phyloP scores from a whole-genome alignment of 192 early-diverging fungal species.

The Dissophora ornata region DNA sequence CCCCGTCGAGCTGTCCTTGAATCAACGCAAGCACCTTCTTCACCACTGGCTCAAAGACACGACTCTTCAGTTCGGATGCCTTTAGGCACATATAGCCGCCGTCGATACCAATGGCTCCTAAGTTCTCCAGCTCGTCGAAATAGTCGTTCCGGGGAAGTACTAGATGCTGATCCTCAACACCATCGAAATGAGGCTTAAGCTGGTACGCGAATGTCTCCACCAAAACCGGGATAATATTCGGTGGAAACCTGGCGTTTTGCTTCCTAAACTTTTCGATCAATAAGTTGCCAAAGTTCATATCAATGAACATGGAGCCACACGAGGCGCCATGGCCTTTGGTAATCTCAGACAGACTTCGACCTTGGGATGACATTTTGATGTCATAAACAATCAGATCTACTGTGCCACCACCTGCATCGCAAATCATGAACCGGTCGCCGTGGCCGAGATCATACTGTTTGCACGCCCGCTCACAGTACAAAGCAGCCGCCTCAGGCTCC shows the following conservation, averaged over 20 bases:
- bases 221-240: slow-evolving; percentile 4
- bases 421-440: slow-evolving; percentile 47
- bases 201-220: slow-evolving; percentile 25
- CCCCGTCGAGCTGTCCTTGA: slow-evolving; percentile 48
- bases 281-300: slow-evolving; percentile 46
- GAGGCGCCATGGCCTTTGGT: slow-evolving; percentile 56
- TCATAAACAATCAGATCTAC: slow-evolving; percentile 55
- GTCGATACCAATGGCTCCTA: slow-evolving; percentile 22
- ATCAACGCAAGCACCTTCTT: slow-evolving; percentile 55
- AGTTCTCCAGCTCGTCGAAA: slow-evolving; percentile 1
- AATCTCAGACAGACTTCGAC: slow-evolving; percentile 50
- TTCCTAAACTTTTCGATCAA: slow-evolving; percentile 38
- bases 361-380: slow-evolving; percentile 21
- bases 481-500: slow-evolving; percentile 57
- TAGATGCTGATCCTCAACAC: slow-evolving; percentile 16
- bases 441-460: slow-evolving; percentile 43
- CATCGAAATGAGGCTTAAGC: slow-evolving; percentile 33
- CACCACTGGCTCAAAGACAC: slow-evolving; percentile 40
- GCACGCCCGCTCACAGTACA: slow-evolving; percentile 57
- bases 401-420: slow-evolving; percentile 44
- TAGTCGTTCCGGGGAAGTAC: neutral
- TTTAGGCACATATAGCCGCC: slow-evolving; percentile 18
- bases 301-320: slow-evolving; percentile 59
- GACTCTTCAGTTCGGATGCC: slow-evolving; percentile 20
- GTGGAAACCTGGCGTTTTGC: slow-evolving; percentile 27